phyloP scores from a whole-genome alignment of 345 rosid species.

The Salix viminalis region DNA sequence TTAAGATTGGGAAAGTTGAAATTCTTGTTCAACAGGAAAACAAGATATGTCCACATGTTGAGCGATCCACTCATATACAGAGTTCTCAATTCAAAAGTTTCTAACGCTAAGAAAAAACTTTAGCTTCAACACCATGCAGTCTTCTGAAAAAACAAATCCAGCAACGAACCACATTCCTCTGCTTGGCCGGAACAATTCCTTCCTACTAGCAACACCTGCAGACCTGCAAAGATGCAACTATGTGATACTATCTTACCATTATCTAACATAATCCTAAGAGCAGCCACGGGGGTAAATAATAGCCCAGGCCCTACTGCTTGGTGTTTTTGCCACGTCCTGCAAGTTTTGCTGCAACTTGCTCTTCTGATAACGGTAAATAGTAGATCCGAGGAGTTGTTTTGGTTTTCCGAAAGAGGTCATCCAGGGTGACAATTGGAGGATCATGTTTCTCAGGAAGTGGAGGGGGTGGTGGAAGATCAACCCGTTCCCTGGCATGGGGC shows the following conservation, averaged over 20 bases:
- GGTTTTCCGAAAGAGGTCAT: slow-evolving; percentile 92
- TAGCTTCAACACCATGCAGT: slow-evolving; percentile 23
- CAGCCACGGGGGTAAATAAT: slow-evolving; percentile 20
- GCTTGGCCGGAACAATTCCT: slow-evolving; percentile 26
- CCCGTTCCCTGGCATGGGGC: slow-evolving; percentile 45
- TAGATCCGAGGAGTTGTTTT: slow-evolving; percentile 93
- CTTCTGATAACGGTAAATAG: slow-evolving; percentile 87
- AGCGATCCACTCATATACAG: slow-evolving; percentile 12
- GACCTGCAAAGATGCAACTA: slow-evolving; percentile 42
- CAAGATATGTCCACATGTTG: slow-evolving; percentile 9
- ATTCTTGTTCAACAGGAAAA: slow-evolving; percentile 24
- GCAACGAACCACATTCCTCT: slow-evolving; percentile 16
- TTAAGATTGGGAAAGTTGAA: neutral
- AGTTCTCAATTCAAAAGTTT: slow-evolving; percentile 22
- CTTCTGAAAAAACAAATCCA: slow-evolving; percentile 26
- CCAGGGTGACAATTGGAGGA: slow-evolving; percentile 84
- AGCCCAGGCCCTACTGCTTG: slow-evolving; percentile 41
- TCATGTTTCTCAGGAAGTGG: slow-evolving; percentile 62
- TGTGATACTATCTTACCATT: slow-evolving; percentile 37
- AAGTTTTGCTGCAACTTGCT: slow-evolving; percentile 76
- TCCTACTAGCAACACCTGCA: slow-evolving; percentile 39
- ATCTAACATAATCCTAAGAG: slow-evolving; percentile 24
- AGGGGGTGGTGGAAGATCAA: slow-evolving; percentile 61
- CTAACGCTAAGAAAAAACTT: slow-evolving; percentile 24
- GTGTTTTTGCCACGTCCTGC: slow-evolving; percentile 35